A percentile compares a stretch with the other conserved stretches of the same genome.
These are phyloP conservation scores for Lasiosphaeris hirsuta DNA, from an alignment of 495 filamentous ascomycete genomes.

Conservation along the genomic window DNA sequence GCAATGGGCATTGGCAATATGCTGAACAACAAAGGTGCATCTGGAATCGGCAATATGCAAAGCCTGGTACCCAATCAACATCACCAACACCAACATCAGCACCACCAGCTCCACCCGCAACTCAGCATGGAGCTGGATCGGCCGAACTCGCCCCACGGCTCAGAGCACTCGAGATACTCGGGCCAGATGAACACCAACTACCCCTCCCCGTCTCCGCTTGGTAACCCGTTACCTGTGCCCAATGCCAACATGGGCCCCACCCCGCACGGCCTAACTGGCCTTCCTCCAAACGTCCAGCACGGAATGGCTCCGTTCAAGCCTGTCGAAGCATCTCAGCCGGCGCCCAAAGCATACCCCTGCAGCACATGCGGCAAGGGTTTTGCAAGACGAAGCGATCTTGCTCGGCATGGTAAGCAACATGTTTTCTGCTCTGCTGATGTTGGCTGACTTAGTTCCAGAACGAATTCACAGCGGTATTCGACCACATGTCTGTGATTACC, in stretches of 20 bases:
- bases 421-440: background rate
- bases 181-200: slow-evolving; percentile 31
- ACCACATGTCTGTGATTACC: slow-evolving; percentile 89
- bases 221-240: slow-evolving; percentile 41
- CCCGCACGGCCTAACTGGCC: slow-evolving; percentile 47
- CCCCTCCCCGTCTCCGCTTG: slow-evolving; percentile 37
- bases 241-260: slow-evolving; percentile 48
- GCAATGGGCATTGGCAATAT: slow-evolving; percentile 39
- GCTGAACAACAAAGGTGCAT: slow-evolving; percentile 32
- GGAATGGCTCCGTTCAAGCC: slow-evolving; percentile 34
- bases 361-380: slow-evolving; percentile 88
- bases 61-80: slow-evolving; percentile 26
- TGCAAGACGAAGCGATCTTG: slow-evolving; percentile 89
- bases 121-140: slow-evolving; percentile 54
- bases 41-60: background rate
- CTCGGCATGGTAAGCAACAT: slow-evolving; percentile 78
- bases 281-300: slow-evolving; percentile 40
- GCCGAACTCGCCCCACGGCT: slow-evolving; percentile 64
- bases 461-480: slow-evolving; percentile 90
- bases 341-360: slow-evolving; percentile 81
- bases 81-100: slow-evolving; percentile 13
- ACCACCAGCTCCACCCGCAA: slow-evolving; percentile 21
- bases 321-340: slow-evolving; percentile 31
- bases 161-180: slow-evolving; percentile 48
- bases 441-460: slow-evolving; percentile 54